These are phyloP conservation scores for Lepidium didymum DNA, from an alignment of 345 rosid species.

Conservation along the genomic window DNA sequence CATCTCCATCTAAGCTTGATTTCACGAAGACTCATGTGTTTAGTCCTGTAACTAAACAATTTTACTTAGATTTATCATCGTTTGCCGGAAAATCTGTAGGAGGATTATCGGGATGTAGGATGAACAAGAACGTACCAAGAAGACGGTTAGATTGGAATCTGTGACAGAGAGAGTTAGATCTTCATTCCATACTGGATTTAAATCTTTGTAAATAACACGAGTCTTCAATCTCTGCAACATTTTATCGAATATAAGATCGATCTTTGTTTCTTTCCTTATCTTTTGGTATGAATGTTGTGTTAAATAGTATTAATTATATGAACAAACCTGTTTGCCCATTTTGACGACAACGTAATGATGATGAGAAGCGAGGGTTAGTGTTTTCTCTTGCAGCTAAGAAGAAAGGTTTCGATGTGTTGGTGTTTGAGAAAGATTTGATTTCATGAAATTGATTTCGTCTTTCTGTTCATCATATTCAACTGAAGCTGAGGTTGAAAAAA, in stretches of 20 bases:
- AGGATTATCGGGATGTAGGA: conserved; percentile 9
- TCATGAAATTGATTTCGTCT: too few species aligned
- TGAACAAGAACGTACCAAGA: conserved; percentile 40
- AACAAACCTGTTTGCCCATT: conserved; percentile 58
- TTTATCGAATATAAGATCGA: too few species aligned
- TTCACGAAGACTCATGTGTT: conserved; percentile 47
- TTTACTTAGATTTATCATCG: conserved; percentile 38
- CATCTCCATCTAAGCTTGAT: conserved; percentile 36
- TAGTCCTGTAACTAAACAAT: conserved; percentile 25
- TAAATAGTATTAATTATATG: too few species aligned
- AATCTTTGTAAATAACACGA: conserved; percentile 66
- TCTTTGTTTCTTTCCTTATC: too few species aligned
- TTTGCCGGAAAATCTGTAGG: conserved; percentile 22
- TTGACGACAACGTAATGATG: conserved; percentile 55
- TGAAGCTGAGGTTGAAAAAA: too few species aligned
- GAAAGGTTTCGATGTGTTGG: conserved; percentile 79
- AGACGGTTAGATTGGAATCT: conserved; percentile 51
- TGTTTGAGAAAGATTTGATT: conserved; percentile 86
- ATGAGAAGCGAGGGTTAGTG: conserved; percentile 50
- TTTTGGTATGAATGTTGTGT: too few species aligned
- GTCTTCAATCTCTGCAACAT: conserved; percentile 72
- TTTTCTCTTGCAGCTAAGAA: conserved; percentile 83
- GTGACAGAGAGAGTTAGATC: conserved; percentile 77
- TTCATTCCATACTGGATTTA: conserved; percentile 93
- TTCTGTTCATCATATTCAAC: too few species aligned